Conservation (phyloP, 139 green algal species). For the Chlamydomonas sphaeroides region DNA sequence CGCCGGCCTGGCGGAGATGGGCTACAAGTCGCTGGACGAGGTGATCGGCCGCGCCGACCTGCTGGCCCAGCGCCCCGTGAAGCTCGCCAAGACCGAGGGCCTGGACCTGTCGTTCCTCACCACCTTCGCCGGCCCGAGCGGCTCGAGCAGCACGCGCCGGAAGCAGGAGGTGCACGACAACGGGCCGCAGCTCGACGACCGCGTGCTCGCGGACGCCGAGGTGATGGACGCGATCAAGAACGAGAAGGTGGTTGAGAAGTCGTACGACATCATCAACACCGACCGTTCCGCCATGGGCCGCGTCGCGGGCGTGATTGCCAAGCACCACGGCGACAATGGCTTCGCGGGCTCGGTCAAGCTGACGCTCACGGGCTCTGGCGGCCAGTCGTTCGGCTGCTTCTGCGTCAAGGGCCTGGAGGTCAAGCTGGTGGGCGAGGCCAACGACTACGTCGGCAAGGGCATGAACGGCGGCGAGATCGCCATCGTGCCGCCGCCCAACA, state of each 20-base stretch:
- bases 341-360: conserved; percentile 86
- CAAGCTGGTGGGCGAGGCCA: conserved; percentile 93
- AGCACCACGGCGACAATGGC: conserved; percentile 83
- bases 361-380: conserved; percentile 75
- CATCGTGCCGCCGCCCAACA: conserved; percentile 85
- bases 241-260: conserved; percentile 52
- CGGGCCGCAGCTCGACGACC: conserved; percentile 91
- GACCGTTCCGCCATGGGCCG: conserved; percentile 85
- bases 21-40: conserved; percentile 88
- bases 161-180: conserved; percentile 76
- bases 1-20: conserved; percentile 82
- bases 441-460: conserved; percentile 99
- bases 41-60: conserved; percentile 89
- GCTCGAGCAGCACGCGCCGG: conserved; percentile 54
- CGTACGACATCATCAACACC: conserved; percentile 86
- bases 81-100: conserved; percentile 89
- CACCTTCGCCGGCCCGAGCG: conserved; percentile 70
- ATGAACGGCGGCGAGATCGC: conserved; percentile 95
- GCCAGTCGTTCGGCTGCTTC: conserved; percentile 67
- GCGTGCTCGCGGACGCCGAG: conserved; percentile 87
- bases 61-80: conserved; percentile 68
- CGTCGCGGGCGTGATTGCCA: conserved; percentile 86
- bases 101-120: conserved; percentile 96
- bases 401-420: conserved; percentile 77
- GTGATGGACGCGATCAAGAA: conserved; percentile 68